Conservation (phyloP, 2,329 filamentous ascomycete species). For the Fusarium tupiense region DNA sequence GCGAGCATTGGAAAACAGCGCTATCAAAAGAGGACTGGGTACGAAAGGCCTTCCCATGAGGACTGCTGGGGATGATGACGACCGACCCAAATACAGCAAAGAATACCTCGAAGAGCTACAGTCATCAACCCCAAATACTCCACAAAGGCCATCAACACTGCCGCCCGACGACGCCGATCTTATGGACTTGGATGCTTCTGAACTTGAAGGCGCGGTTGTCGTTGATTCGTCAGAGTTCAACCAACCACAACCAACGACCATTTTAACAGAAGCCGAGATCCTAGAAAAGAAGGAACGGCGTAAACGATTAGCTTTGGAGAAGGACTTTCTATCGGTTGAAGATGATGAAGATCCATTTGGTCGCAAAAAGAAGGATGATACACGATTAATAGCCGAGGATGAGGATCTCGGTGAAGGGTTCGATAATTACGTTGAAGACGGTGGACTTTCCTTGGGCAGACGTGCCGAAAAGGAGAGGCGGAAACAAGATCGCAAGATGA, state of each 20-base stretch:
- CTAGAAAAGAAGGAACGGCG: slow-evolving; percentile 90
- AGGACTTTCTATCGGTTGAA: slow-evolving; percentile 73
- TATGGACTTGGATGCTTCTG: slow-evolving; percentile 67
- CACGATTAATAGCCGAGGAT: slow-evolving; percentile 82
- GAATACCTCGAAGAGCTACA: slow-evolving; percentile 88
- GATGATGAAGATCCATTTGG: slow-evolving; percentile 60
- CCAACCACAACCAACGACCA: slow-evolving; percentile 55
- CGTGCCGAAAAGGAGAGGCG: slow-evolving; percentile 80
- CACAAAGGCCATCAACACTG: slow-evolving; percentile 66
- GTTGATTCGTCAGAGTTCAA: slow-evolving; percentile 59
- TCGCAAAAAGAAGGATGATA: slow-evolving; percentile 71
- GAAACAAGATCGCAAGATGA: slow-evolving; percentile 75
- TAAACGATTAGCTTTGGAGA: slow-evolving; percentile 76
- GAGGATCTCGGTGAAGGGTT: slow-evolving; percentile 95
- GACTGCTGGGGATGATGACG: slow-evolving; percentile 68
- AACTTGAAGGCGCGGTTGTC: slow-evolving; percentile 71
- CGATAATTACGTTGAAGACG: slow-evolving; percentile 90
- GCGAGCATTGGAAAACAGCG: slow-evolving; percentile 73
- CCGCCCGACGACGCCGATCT: slow-evolving; percentile 58
- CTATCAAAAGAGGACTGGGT: slow-evolving; percentile 62
- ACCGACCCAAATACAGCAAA: slow-evolving; percentile 82
- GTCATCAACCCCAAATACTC: slow-evolving; percentile 84
- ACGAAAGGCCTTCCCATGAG: slow-evolving; percentile 64
- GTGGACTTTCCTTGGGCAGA: slow-evolving; percentile 78
- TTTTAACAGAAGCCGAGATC: slow-evolving; percentile 87